These are phyloP conservation scores for Withania somnifera DNA, from an alignment of 305 asterid species.

Conservation along the genomic window DNA sequence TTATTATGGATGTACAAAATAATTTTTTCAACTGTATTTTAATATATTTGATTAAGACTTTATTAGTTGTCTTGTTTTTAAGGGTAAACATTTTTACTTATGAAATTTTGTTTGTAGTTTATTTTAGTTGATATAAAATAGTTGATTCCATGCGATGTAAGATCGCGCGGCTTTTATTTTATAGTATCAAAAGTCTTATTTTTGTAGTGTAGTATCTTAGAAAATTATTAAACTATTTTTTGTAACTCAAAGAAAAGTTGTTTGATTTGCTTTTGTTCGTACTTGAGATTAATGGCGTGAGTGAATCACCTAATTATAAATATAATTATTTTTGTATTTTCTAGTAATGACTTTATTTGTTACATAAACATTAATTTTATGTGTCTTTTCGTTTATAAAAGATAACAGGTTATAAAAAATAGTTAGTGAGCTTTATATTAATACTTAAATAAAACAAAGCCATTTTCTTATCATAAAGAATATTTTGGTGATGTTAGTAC, in stretches of 20 bases:
- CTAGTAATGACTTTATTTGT: too few species aligned
- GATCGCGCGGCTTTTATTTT: neutral
- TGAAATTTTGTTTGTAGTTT: neutral
- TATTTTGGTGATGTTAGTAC: too few species aligned
- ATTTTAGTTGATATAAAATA: neutral
- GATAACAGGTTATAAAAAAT: too few species aligned
- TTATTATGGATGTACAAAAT: neutral
- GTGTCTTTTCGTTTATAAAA: too few species aligned
- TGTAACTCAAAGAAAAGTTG: too few species aligned
- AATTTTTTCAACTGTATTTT: neutral
- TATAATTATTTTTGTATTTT: too few species aligned
- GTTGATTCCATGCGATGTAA: neutral
- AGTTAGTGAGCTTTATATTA: too few species aligned
- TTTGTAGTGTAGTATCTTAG: neutral
- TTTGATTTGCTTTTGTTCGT: too few species aligned
- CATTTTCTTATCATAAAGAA: neutral
- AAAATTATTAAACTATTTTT: neutral
- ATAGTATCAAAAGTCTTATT: neutral
- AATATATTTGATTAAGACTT: neutral
- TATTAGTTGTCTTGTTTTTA: neutral
- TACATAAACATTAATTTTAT: too few species aligned
- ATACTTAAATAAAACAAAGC: too few species aligned
- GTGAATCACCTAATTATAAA: too few species aligned
- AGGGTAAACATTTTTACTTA: neutral
- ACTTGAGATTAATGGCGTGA: too few species aligned